Conservation (phyloP, 257 asterid species). For the Voacanga thouarsii region DNA sequence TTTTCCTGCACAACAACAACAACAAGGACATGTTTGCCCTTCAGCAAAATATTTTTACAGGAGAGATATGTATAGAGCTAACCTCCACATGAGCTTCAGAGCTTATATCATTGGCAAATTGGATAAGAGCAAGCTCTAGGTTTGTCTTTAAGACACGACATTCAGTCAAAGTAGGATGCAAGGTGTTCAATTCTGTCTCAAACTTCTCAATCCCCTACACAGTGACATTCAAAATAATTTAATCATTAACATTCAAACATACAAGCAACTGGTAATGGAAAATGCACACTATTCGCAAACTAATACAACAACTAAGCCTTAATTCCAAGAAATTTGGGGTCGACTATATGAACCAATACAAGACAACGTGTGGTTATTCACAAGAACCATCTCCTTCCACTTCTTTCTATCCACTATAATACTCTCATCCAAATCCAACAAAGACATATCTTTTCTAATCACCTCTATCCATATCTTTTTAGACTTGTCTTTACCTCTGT, state of each 20-base stretch:
- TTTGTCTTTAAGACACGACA: slow-evolving; percentile 85
- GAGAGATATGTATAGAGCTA: slow-evolving; percentile 27
- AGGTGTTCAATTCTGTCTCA: slow-evolving; percentile 51
- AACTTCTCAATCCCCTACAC: slow-evolving; percentile 80
- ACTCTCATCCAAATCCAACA: too few relatives aligned
- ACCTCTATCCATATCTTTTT: too few relatives aligned
- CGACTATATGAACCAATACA: too few relatives aligned
- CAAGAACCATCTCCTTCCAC: too few relatives aligned
- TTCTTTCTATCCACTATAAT: too few relatives aligned
- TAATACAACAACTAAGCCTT: too few relatives aligned
- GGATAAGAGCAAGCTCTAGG: slow-evolving; percentile 78
- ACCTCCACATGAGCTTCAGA: slow-evolving; percentile 99
- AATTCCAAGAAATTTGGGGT: too few relatives aligned
- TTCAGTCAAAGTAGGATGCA: slow-evolving; percentile 93
- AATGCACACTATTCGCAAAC: neutral
- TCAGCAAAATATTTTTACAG: neutral
- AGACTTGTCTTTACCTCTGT: too few relatives aligned
- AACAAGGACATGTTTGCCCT: neutral
- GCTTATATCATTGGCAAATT: slow-evolving; percentile 96
- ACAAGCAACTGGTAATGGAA: neutral
- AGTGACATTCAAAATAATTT: slow-evolving; percentile 11
- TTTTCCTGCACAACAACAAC: too few relatives aligned
- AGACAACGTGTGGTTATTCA: too few relatives aligned
- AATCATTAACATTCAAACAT: neutral
- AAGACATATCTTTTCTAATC: too few relatives aligned